Evolutionary conservation across 805 yeast genomes (phyloP).

Genomic region (Yamadazyma scolyti): DNA sequence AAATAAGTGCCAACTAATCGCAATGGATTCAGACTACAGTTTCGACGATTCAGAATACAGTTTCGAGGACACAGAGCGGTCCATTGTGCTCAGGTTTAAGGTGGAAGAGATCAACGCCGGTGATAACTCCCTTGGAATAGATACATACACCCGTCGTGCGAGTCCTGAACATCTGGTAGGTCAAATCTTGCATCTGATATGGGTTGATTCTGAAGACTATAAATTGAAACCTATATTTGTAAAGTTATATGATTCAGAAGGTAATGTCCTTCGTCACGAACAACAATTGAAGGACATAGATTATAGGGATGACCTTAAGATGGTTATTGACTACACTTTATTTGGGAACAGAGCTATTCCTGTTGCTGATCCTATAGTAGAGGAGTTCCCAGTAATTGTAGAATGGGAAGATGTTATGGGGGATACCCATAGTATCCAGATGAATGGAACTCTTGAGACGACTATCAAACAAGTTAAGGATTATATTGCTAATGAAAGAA

Average conservation of each 20-base stretch:
- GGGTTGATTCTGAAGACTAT: constrained; percentile 22
- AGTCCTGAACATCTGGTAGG: constrained; percentile 20
- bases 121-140: too few species aligned
- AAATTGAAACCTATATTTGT: constrained; percentile 24
- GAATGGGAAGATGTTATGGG: constrained; percentile 12
- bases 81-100: too few species aligned
- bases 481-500: constrained; percentile 13
- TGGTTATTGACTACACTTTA: constrained; percentile 23
- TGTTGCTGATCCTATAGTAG: constrained; percentile 19
- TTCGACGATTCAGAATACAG: too few species aligned
- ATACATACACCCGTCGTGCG: too few species aligned
- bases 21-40: too few species aligned
- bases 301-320: too few species aligned
- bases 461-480: constrained; percentile 17
- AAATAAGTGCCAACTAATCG: too few species aligned
- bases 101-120: constrained; percentile 7
- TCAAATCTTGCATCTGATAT: constrained; percentile 25
- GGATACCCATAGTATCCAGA: constrained; percentile 6
- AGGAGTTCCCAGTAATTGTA: constrained; percentile 19
- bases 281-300: too few species aligned
- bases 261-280: too few species aligned
- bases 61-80: too few species aligned
- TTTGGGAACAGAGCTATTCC: constrained; percentile 17
- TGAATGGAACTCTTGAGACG: constrained; percentile 18
- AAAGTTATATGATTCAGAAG: constrained; percentile 12